Conservation (phyloP, 2,329 filamentous ascomycete species). For the Apiospora marii region DNA sequence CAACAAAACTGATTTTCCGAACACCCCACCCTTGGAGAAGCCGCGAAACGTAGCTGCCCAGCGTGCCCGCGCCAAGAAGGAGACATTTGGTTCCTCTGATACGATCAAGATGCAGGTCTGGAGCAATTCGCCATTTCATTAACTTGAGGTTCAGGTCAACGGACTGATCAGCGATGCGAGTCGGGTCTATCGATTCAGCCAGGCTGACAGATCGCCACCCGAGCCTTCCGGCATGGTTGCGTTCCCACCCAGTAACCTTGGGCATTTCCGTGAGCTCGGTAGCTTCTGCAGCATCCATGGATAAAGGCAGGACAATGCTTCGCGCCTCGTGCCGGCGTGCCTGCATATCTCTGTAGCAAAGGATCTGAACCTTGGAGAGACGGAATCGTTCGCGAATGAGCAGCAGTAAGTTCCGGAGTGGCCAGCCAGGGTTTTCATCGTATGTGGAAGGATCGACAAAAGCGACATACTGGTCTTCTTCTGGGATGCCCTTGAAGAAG, state of each 20-base stretch:
- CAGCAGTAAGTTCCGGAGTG: conserved; percentile 86
- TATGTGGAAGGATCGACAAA: conserved; percentile 97
- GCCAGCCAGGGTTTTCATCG: conserved; percentile 87
- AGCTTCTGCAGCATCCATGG: conserved; percentile 59
- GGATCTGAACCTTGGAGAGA: conserved; percentile 78
- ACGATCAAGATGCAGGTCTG: conserved; percentile 82
- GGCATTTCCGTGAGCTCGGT: conserved; percentile 67
- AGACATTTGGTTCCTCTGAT: conserved; percentile 93
- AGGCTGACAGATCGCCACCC: conserved; percentile 81
- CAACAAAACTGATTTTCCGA: conserved; percentile 92
- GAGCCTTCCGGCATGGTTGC: conserved; percentile 80
- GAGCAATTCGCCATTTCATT: conserved; percentile 98
- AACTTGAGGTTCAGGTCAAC: conserved; percentile 96
- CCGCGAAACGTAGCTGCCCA: conserved; percentile 92
- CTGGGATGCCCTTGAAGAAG: conserved; percentile 79
- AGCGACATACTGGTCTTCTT: conserved; percentile 81
- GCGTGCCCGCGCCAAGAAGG: conserved; percentile 87
- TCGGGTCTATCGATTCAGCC: conserved; percentile 92
- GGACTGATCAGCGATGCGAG: conserved; percentile 86
- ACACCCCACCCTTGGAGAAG: conserved; percentile 97
- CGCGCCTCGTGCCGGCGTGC: conserved; percentile 78
- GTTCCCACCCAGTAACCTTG: conserved; percentile 95
- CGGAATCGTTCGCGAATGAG: conserved; percentile 84
- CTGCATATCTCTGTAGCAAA: conserved; percentile 90
- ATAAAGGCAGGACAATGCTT: conserved; percentile 78